Evolutionary conservation across 129 eudicot genomes (phyloP).

Genomic region (Cynara cardunculus): DNA sequence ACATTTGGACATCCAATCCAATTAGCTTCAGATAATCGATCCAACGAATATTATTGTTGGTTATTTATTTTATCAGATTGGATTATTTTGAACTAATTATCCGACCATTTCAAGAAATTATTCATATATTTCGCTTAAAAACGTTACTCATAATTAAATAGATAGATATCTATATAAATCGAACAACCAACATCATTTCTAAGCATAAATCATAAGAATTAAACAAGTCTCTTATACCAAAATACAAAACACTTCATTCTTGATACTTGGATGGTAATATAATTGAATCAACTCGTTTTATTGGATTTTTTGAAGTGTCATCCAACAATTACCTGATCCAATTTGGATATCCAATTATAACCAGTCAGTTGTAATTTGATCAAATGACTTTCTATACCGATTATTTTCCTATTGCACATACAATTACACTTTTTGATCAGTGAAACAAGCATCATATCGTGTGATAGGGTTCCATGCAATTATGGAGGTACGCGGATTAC

Average conservation of each 20-base stretch:
- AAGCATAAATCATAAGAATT: not conserved
- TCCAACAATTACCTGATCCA: not conserved
- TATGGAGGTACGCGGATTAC: slow-evolving; percentile 25
- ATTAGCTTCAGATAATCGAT: not conserved
- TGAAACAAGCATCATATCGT: not conserved
- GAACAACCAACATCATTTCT: not conserved
- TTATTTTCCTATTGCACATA: not conserved
- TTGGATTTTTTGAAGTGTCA: not conserved
- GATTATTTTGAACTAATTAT: not conserved
- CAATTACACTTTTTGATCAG: not conserved
- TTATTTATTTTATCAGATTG: not conserved
- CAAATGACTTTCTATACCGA: not conserved
- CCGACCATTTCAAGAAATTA: not conserved
- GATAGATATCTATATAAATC: no score
- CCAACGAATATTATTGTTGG: not conserved
- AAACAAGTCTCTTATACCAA: no score
- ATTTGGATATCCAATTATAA: no score
- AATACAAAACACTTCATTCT: not conserved
- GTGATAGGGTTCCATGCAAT: slow-evolving; percentile 27
- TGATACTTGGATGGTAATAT: not conserved
- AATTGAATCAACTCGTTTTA: not conserved
- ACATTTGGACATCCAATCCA: not conserved
- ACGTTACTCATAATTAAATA: not conserved
- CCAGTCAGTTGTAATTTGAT: not conserved
- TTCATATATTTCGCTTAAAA: not conserved